Evolutionary conservation across 805 yeast species (phyloP), one percentile per base, ranked within the genome.

Genomic region (Yamadazyma ubonensis): DNA sequence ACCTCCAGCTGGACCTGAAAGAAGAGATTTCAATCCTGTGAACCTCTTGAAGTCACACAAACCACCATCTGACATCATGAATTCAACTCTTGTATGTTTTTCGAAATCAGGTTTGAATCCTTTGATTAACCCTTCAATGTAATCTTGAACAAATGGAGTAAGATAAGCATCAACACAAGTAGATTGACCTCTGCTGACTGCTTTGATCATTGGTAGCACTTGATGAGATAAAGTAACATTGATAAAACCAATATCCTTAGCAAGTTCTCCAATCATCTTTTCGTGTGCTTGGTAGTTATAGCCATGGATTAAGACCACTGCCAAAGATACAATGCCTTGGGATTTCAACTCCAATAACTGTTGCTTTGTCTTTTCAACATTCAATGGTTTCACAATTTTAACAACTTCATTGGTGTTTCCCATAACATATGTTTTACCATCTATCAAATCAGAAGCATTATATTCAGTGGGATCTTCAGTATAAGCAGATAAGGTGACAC

Each of bases 151-250:
- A 33, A 81, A 86, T 2, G 96, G 96, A 1, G 93, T 83, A 37
- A 87, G 62, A 56, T 86, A 86, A 1, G 95, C 88, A 62, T 87
- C 95, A 1, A 87, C 90, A 12, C 81, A 77, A 1, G 89, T 74
- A 10, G 93, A 84, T 47, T 83, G 83, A 1, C 90, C 85, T 41
- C 96, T 70, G 16, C 85, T 76, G 26, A 86, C 80, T 29, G 76
- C 74, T 56, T 83, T 84, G 50, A 87, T 82, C 88, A 85, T 83
- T 7, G 96, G 93, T 28, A 84, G 76, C 7, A 86, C 65, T 50
- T 79, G 73, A 16, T 79, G 75, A 0, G 91, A 83, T 9, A 85
- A 64, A 0, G 91, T 81, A 23, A 86, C 70, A 54, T 83, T 81
- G 2, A 63, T 54, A 55, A 86, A 86, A 1, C 95, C 95, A 11